phyloP scores from a whole-genome alignment of 352 stramenopile species.

The Lagenidium sp. region DNA sequence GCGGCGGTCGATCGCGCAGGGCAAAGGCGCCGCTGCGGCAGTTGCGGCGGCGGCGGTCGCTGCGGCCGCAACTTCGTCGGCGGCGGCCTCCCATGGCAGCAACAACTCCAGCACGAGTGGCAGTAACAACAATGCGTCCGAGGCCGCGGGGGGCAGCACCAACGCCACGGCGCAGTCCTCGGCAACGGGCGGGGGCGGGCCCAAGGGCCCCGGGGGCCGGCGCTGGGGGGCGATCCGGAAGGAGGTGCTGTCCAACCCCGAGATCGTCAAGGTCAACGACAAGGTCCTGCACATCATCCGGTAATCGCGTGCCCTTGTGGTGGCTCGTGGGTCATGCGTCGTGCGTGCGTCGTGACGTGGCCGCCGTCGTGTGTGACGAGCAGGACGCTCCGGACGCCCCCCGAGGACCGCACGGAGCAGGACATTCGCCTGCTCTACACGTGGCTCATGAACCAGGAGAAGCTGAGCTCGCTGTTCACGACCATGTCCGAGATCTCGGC shows the following conservation, averaged over 20 bases:
- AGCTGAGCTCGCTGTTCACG: conserved; percentile 79
- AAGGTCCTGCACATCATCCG: conserved; percentile 62
- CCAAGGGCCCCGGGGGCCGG: neutral
- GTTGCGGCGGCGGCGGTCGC: neutral
- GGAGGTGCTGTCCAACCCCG: conserved; percentile 27
- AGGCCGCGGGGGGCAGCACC: neutral
- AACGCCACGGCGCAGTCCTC: neutral
- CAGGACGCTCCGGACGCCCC: conserved; percentile 51
- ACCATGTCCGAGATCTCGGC: conserved; percentile 79
- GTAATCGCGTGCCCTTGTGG: conserved; percentile 22
- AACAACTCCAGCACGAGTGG: too few species aligned
- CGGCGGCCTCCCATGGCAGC: too few species aligned
- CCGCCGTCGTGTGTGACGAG: neutral
- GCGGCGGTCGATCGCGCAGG: neutral
- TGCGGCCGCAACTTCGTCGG: too few species aligned
- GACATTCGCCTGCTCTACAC: conserved; percentile 75
- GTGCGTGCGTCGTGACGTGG: neutral
- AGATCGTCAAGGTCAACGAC: conserved; percentile 47
- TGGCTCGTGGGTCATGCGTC: neutral
- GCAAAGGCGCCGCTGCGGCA: neutral
- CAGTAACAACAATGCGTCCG: neutral
- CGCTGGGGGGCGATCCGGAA: conserved; percentile 17
- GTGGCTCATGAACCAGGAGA: conserved; percentile 85
- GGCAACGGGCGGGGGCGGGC: too few species aligned
- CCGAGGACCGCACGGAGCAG: conserved; percentile 55